These are phyloP conservation scores for Ogataea paraovalis DNA, from an alignment of 805 yeast genomes.

Conservation along the genomic window DNA sequence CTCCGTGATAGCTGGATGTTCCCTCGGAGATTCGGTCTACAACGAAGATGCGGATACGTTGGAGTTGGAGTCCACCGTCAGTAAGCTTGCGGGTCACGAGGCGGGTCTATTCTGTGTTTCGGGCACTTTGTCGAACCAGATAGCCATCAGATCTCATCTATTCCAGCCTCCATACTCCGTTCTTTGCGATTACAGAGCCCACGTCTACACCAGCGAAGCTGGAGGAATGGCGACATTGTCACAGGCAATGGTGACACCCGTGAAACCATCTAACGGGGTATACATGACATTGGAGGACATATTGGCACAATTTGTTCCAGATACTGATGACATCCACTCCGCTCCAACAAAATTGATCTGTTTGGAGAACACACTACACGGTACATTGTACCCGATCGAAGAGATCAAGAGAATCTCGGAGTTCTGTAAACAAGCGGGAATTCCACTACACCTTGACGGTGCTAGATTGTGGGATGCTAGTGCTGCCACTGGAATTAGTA, in stretches of 20 bases:
- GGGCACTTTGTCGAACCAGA: constrained; percentile 88
- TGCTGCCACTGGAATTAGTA: constrained; percentile 63
- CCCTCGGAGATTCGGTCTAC: constrained; percentile 88
- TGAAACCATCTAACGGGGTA: constrained; percentile 69
- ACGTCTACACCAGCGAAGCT: constrained; percentile 80
- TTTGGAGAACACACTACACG: constrained; percentile 85
- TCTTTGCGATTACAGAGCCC: constrained; percentile 82
- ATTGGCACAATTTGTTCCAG: constrained; percentile 52
- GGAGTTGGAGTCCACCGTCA: constrained; percentile 59
- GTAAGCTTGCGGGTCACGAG: constrained; percentile 69
- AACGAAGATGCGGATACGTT: constrained; percentile 73
- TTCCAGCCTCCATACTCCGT: constrained; percentile 83
- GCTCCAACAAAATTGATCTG: constrained; percentile 87
- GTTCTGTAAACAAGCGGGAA: constrained; percentile 58
- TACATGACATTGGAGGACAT: constrained; percentile 81
- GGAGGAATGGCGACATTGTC: constrained; percentile 88
- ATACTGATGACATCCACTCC: constrained; percentile 78
- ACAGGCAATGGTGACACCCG: constrained; percentile 88
- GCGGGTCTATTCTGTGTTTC: constrained; percentile 81
- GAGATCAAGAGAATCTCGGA: constrained; percentile 68
- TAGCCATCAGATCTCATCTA: constrained; percentile 73
- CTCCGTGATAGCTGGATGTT: constrained; percentile 49
- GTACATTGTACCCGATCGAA: constrained; percentile 73
- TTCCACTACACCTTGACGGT: constrained; percentile 83
- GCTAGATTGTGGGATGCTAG: constrained; percentile 95